Conservation (phyloP, 1,139 yeast genomes). For the Scheffersomyces segobiensis region DNA sequence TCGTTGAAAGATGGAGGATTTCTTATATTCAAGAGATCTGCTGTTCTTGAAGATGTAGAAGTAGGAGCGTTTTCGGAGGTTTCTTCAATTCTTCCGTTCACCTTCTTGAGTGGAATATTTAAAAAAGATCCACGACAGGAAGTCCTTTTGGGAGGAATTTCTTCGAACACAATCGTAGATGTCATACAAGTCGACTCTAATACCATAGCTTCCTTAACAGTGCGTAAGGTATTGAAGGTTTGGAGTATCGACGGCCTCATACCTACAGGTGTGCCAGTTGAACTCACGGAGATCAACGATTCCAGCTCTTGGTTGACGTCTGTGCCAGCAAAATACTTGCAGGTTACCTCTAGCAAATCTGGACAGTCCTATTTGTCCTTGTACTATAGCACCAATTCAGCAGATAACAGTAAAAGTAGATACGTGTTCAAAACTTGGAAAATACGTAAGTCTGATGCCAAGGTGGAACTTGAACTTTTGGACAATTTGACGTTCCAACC, state of each 20-base stretch:
- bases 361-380: slow-evolving; percentile 17
- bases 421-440: slow-evolving; percentile 24
- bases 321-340: slow-evolving; percentile 34
- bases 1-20: slow-evolving; percentile 74
- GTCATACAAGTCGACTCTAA: slow-evolving; percentile 14
- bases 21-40: slow-evolving; percentile 47
- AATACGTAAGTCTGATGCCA: slow-evolving; percentile 16
- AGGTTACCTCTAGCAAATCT: slow-evolving; percentile 8
- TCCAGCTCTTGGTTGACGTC: slow-evolving; percentile 30
- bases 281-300: slow-evolving; percentile 15
- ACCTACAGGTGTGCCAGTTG: slow-evolving; percentile 17
- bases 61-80: slow-evolving; percentile 57
- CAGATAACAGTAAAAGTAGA: slow-evolving; percentile 17
- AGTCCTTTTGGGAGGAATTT: slow-evolving; percentile 27
- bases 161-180: slow-evolving; percentile 36
- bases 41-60: slow-evolving; percentile 40
- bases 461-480: slow-evolving; percentile 24
- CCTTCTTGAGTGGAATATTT: slow-evolving; percentile 29
- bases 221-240: slow-evolving; percentile 51
- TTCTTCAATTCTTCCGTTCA: slow-evolving; percentile 50
- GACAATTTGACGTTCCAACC: slow-evolving; percentile 31
- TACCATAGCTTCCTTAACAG: slow-evolving; percentile 30
- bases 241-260: slow-evolving; percentile 52
- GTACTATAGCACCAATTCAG: slow-evolving; percentile 12
- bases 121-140: slow-evolving; percentile 13